Conservation (phyloP, 306 rosid species). For the Glycine latifolia region DNA sequence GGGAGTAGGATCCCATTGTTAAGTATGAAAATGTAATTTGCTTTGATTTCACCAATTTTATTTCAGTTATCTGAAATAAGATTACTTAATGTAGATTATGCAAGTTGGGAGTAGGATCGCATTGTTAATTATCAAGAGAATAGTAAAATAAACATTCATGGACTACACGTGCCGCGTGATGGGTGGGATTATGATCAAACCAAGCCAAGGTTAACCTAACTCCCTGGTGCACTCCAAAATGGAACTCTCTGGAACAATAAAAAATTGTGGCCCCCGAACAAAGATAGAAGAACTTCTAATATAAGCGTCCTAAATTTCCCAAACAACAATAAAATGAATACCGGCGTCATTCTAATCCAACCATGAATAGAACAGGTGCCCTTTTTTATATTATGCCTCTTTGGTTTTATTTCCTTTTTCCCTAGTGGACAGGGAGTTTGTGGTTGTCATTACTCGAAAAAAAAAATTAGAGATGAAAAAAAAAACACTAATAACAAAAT, state of each 20-base stretch:
- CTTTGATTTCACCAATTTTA: neutral
- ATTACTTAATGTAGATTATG: neutral
- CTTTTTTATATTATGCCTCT: neutral
- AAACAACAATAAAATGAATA: constrained; percentile 33
- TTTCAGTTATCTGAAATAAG: constrained; percentile 10
- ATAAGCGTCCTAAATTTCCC: constrained; percentile 48
- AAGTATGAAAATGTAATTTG: constrained; percentile 9
- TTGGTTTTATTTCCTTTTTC: neutral
- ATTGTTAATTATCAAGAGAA: constrained; percentile 8
- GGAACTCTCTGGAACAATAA: constrained; percentile 40
- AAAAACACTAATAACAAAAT: no score
- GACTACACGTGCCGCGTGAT: neutral
- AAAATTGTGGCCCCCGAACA: constrained; percentile 25
- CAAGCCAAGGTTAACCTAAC: neutral
- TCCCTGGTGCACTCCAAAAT: neutral
- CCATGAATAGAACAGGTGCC: neutral
- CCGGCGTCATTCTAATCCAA: constrained; percentile 48
- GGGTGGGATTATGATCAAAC: neutral
- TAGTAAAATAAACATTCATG: neutral
- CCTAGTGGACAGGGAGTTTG: neutral
- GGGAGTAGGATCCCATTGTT: constrained; percentile 9
- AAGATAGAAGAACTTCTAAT: constrained; percentile 48
- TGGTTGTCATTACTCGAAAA: constrained; percentile 6
- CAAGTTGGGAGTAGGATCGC: neutral
- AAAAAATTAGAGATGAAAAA: no score